Percentiles rank a stretch among this genome's conserved stretches.
Evolutionary conservation across 75 land plant species (phyloP).

Genomic region (Cryptomeria japonica): DNA sequence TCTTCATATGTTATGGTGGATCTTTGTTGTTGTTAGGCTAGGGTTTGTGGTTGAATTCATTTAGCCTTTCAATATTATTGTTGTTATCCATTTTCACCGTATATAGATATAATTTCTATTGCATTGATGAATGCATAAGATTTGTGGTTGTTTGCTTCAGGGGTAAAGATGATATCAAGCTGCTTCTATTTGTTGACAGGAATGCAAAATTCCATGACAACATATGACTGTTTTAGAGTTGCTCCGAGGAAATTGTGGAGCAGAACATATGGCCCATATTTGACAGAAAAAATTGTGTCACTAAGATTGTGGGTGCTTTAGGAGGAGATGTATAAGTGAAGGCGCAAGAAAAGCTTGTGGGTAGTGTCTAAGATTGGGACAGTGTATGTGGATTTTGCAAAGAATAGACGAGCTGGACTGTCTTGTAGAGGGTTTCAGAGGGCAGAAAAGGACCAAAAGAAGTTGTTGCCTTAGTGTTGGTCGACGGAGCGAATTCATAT

Average conservation of each 20-base stretch:
- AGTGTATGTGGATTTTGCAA: not conserved
- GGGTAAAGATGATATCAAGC: not conserved
- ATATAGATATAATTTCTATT: conserved; percentile 70
- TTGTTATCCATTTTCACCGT: too few species aligned
- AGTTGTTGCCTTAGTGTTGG: not conserved
- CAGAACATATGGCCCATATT: not conserved
- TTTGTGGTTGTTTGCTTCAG: not conserved
- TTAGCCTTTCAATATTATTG: too few species aligned
- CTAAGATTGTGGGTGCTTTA: not conserved
- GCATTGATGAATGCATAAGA: conserved; percentile 76
- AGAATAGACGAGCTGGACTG: not conserved
- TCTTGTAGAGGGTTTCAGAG: not conserved
- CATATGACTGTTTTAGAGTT: not conserved
- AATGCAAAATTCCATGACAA: not conserved
- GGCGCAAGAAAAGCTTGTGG: not conserved
- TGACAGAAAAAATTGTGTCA: not conserved
- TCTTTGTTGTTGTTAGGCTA: too few species aligned
- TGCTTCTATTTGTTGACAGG: not conserved
- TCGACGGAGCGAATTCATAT: not conserved
- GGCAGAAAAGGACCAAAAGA: not conserved
- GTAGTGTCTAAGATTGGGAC: not conserved
- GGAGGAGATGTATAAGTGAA: not conserved
- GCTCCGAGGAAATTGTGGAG: not conserved
- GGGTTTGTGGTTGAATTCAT: conserved; percentile 59
- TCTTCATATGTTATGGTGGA: too few species aligned